Percentiles rank a stretch among this genome's conserved stretches.
phyloP scores from a whole-genome alignment of 1,139 yeast genomes.

The Kurtzmaniella quercitrusa region DNA sequence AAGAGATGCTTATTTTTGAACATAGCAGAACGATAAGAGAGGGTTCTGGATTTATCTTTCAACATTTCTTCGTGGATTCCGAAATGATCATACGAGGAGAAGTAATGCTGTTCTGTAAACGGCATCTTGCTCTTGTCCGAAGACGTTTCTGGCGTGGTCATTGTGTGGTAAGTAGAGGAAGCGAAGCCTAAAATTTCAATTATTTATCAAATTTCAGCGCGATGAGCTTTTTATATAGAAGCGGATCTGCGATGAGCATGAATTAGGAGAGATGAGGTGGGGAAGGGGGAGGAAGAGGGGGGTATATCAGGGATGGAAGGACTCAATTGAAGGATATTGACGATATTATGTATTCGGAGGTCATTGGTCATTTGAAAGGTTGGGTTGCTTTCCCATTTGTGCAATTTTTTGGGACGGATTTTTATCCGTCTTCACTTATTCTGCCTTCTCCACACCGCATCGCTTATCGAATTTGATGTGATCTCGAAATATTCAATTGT shows the following conservation, averaged over 20 bases:
- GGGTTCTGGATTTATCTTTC: conserved; percentile 89
- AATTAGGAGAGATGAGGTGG: neutral
- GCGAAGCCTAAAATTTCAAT: neutral
- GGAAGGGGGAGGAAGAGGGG: neutral
- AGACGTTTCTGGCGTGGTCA: conserved; percentile 19
- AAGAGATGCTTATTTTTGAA: conserved; percentile 84
- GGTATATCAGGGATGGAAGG: too few species aligned
- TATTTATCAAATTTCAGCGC: neutral
- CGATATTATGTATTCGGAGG: too few species aligned
- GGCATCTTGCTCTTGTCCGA: conserved; percentile 54
- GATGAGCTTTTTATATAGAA: neutral
- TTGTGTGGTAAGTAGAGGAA: neutral
- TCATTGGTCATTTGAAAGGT: too few species aligned
- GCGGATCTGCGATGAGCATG: neutral
- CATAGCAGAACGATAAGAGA: conserved; percentile 90
- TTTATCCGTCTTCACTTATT: neutral
- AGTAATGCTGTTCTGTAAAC: conserved; percentile 83
- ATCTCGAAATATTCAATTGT: too few species aligned
- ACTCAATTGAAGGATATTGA: too few species aligned
- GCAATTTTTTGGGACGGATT: too few species aligned
- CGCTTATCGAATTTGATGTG: too few species aligned
- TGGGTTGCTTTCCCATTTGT: too few species aligned
- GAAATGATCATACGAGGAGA: conserved; percentile 91
- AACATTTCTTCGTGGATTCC: conserved; percentile 99
- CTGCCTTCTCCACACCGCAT: neutral